phyloP scores from a whole-genome alignment of 768 basidiomycete genomes.

The Serendipita vermifera region DNA sequence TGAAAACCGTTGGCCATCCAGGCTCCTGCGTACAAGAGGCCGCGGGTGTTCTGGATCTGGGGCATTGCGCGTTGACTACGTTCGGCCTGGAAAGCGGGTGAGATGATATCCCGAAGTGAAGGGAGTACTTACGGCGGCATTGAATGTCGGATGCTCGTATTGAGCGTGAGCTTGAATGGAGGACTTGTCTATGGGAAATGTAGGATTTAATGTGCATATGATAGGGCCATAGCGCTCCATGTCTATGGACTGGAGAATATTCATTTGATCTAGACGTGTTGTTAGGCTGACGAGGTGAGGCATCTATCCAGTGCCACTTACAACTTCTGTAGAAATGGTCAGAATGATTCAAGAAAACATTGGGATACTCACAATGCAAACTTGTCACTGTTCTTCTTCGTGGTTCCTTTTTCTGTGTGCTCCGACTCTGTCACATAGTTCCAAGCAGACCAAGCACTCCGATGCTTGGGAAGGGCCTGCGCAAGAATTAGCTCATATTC shows the following conservation, averaged over 20 bases:
- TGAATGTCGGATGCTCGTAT: conserved; percentile 61
- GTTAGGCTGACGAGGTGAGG: no score
- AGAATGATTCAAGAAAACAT: no score
- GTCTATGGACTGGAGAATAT: conserved; percentile 55
- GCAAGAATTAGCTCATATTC: neutral
- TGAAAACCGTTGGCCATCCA: conserved; percentile 72
- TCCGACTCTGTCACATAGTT: conserved; percentile 54
- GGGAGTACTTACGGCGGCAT: conserved; percentile 29
- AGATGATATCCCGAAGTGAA: neutral
- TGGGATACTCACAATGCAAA: conserved; percentile 48
- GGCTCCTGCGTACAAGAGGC: conserved; percentile 54
- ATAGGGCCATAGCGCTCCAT: conserved; percentile 44
- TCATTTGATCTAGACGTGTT: conserved; percentile 60
- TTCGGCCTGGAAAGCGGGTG: conserved; percentile 32
- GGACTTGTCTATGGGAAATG: conserved; percentile 39
- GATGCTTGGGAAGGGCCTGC: conserved; percentile 54
- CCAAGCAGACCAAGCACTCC: conserved; percentile 63
- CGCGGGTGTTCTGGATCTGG: conserved; percentile 47
- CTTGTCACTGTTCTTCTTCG: conserved; percentile 39
- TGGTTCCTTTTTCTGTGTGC: conserved; percentile 24
- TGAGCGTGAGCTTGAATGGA: conserved; percentile 38
- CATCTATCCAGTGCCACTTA: no score
- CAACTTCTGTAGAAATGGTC: conserved; percentile 34
- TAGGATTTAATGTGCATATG: conserved; percentile 62
- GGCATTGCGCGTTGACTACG: conserved; percentile 39